Evolutionary conservation across 2,329 filamentous ascomycete species (phyloP), one percentile per base, ranked within the genome.

Genomic region (Plectosphaerella plurivora): DNA sequence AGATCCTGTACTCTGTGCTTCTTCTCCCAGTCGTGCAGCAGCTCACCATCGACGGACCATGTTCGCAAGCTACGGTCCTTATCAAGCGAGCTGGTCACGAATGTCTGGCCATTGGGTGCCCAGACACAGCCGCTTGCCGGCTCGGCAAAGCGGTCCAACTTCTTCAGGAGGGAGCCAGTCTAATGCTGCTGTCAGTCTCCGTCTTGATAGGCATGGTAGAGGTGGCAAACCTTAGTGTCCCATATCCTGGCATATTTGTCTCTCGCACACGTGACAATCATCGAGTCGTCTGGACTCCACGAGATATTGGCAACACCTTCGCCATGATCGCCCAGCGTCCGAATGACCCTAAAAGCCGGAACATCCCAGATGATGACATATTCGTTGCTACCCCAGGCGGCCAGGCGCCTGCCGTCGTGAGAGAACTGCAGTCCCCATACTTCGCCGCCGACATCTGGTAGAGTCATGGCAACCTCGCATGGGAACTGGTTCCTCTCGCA

Each of bases 351-450:
- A 64, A 92, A 96, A 1, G 81, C 81, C 2, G 75, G 74, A 1
- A 89, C 87, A 52, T 95, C 87, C 73, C 94, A 97, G 53, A 99
- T 88, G 51, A 90, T 78, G 47, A 96, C 87, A 8, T 80, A 77
- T 25, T 82, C 83, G 56, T 90, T 88, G 60, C 82, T 82, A 48
- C 93, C 91, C 54, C 91, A 89, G 36, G 89, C 93, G 2, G 92
- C 94, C 52, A 99, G 72, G 61, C 82, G 88, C 20, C 79, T 82
- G 15, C 94, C 94, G 61, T 96, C 86, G 56, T 96, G 86, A 5
- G 93, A 97, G 68, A 96, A 99, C 49, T 87, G 82, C 11, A 97
- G 77, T 63, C 91, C 89, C 92, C 93, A 99, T 12, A 97, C 88
- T 70, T 99, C 93, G 53, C 91, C 88, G 0, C 73, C 74, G 62